Percentiles rank a stretch among this genome's conserved stretches.
Conservation (phyloP, 805 yeast species). For the Metschnikowia gelsemii region DNA sequence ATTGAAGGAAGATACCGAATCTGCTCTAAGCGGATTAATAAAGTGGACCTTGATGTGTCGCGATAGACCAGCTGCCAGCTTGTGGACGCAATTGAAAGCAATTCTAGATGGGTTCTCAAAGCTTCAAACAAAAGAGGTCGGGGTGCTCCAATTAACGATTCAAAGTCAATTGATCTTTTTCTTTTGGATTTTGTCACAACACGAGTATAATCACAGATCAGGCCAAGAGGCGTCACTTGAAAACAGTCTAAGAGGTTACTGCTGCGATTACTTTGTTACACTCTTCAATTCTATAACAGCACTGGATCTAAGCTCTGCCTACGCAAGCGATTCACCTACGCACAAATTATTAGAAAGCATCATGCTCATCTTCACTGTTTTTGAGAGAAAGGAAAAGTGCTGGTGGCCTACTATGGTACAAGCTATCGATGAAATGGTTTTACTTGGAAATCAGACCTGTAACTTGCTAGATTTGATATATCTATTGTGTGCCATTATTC, state of each 20-base stretch:
- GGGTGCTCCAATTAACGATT: constrained; percentile 12
- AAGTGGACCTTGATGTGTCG: constrained; percentile 36
- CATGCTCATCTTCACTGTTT: constrained; percentile 21
- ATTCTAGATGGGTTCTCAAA: constrained; percentile 20
- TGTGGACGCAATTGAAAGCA: constrained; percentile 18
- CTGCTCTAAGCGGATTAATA: constrained; percentile 24
- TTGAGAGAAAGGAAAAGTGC: constrained; percentile 10
- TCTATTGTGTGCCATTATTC: constrained; percentile 19
- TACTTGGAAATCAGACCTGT: constrained; percentile 6
- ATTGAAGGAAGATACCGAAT: constrained; percentile 17
- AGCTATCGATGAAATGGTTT: constrained; percentile 19
- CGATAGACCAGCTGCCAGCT: constrained; percentile 23
- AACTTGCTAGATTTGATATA: constrained; percentile 22
- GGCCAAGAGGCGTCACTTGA: not conserved
- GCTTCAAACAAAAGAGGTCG: constrained; percentile 17
- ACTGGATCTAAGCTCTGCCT: constrained; percentile 12
- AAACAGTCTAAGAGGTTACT: constrained; percentile 2
- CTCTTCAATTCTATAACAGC: constrained; percentile 22
- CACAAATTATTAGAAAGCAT: constrained; percentile 22
- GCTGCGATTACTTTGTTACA: constrained; percentile 23
- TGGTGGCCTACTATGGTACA: constrained; percentile 31
- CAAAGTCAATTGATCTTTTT: constrained; percentile 17
- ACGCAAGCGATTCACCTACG: constrained; percentile 2
- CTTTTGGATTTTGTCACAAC: constrained; percentile 12
- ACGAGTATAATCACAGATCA: constrained; percentile 5